Evolutionary conservation across 129 eudicot species (phyloP).

Genomic region (Artemisia annua): DNA sequence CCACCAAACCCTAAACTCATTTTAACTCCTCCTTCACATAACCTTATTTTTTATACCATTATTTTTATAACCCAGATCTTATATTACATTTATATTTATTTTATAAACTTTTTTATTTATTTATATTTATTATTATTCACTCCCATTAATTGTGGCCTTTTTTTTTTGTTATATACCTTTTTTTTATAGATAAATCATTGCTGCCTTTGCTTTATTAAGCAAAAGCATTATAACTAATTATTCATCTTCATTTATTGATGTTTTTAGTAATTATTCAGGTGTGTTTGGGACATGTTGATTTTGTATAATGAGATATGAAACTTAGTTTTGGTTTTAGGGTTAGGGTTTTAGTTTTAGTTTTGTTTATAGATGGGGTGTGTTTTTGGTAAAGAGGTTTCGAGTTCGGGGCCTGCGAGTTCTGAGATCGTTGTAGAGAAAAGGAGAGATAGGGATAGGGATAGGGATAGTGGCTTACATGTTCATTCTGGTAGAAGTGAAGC

Average conservation of each 20-base stretch:
- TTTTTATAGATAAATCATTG: conserved; percentile 2
- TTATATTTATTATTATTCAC: background rate
- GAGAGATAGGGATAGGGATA: conserved; percentile 31
- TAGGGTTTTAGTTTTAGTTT: conserved; percentile 33
- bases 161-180: conserved; percentile 41
- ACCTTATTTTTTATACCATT: too few species aligned
- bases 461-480: conserved; percentile 27
- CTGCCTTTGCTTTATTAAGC: conserved; percentile 42
- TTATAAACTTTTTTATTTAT: too few species aligned
- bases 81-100: too few species aligned
- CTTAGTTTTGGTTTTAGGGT: conserved; percentile 41
- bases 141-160: conserved; percentile 60
- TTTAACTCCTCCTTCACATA: too few species aligned
- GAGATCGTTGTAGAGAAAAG: conserved; percentile 46
- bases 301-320: conserved; percentile 53
- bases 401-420: conserved; percentile 48
- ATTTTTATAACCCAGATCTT: too few species aligned
- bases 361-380: conserved; percentile 79
- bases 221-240: conserved; percentile 33
- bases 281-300: conserved; percentile 34
- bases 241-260: conserved; percentile 41
- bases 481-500: conserved; percentile 57
- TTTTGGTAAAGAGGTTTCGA: conserved; percentile 68
- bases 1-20: too few species aligned
- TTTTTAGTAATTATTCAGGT: conserved; percentile 27